phyloP scores from a whole-genome alignment of 352 stramenopile genomes.

The Phytophthora pseudosyringae region DNA sequence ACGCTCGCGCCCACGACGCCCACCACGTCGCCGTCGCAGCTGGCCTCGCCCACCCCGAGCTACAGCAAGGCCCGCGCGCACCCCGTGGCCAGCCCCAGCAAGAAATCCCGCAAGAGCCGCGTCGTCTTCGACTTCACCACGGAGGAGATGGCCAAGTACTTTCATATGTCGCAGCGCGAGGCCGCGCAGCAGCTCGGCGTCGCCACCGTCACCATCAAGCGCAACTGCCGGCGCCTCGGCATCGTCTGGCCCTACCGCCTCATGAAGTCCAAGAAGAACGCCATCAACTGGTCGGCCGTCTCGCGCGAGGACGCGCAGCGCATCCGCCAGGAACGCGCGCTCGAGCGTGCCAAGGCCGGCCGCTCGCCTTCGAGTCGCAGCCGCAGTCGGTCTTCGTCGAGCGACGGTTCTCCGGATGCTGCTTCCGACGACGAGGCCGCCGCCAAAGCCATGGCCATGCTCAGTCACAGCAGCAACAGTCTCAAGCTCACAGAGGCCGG shows the following conservation, averaged over 20 bases:
- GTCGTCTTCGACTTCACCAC: conserved; percentile 63
- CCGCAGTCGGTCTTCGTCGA: conserved; percentile 23
- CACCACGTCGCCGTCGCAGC: too few species aligned
- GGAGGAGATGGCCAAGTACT: conserved; percentile 62
- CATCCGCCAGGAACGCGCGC: conserved; percentile 45
- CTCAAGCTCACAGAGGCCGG: conserved; percentile 44
- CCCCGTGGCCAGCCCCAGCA: too few species aligned
- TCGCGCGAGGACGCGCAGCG: conserved; percentile 44
- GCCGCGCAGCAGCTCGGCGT: conserved; percentile 61
- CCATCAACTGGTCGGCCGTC: conserved; percentile 41
- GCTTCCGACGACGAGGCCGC: too few species aligned
- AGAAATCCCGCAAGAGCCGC: conserved; percentile 54
- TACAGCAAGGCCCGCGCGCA: too few species aligned
- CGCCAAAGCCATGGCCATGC: too few species aligned
- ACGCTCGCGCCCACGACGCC: conserved; percentile 4
- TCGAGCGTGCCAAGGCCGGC: conserved; percentile 42
- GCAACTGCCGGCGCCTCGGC: too few species aligned
- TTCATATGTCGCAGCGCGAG: conserved; percentile 63
- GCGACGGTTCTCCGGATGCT: conserved; percentile 8
- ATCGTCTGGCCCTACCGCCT: too few species aligned
- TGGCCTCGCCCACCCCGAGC: too few species aligned
- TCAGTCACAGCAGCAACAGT: conserved; percentile 13
- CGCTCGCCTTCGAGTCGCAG: conserved; percentile 28
- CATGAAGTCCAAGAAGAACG: conserved; percentile 61
- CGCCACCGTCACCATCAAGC: conserved; percentile 62